Evolutionary conservation across 2,329 filamentous ascomycete species (phyloP).

Genomic region (Aspergillus ochraceoroseus): DNA sequence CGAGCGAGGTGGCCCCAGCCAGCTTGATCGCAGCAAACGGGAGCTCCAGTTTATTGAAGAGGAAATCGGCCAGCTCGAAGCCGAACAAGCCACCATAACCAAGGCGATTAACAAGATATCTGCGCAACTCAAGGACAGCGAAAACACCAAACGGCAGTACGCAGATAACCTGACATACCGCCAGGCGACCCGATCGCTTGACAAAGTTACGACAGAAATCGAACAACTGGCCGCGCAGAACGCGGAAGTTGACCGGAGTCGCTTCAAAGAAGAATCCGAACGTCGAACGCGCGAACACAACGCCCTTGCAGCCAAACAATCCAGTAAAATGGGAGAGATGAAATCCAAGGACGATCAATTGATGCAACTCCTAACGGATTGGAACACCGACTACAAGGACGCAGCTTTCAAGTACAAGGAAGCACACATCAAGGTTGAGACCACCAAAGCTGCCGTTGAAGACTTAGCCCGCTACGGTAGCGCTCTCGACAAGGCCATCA

Average conservation of each 20-base stretch:
- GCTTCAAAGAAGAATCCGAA: constrained; percentile 65
- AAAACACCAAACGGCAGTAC: constrained; percentile 80
- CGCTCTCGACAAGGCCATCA: constrained; percentile 91
- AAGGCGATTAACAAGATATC: constrained; percentile 71
- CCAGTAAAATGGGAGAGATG: constrained; percentile 70
- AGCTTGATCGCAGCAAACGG: constrained; percentile 63
- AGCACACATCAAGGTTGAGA: constrained; percentile 81
- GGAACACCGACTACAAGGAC: constrained; percentile 79
- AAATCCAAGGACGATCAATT: constrained; percentile 81
- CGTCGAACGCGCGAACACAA: constrained; percentile 64
- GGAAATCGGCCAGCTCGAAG: constrained; percentile 61
- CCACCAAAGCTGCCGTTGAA: constrained; percentile 86
- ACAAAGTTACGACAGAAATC: constrained; percentile 65
- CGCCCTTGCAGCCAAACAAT: constrained; percentile 65
- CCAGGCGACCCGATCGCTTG: constrained; percentile 64
- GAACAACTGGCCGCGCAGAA: constrained; percentile 69
- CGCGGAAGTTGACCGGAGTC: constrained; percentile 74
- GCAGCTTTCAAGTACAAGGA: constrained; percentile 77
- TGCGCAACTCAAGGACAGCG: constrained; percentile 70
- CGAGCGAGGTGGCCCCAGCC: constrained; percentile 66
- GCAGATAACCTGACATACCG: constrained; percentile 83
- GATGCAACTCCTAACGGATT: constrained; percentile 66
- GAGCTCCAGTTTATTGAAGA: constrained; percentile 65
- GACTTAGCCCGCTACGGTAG: constrained; percentile 77
- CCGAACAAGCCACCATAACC: constrained; percentile 62